Evolutionary conservation across 1,284 basidiomycete genomes (phyloP).

Genomic region (Polyporus tsugae): DNA sequence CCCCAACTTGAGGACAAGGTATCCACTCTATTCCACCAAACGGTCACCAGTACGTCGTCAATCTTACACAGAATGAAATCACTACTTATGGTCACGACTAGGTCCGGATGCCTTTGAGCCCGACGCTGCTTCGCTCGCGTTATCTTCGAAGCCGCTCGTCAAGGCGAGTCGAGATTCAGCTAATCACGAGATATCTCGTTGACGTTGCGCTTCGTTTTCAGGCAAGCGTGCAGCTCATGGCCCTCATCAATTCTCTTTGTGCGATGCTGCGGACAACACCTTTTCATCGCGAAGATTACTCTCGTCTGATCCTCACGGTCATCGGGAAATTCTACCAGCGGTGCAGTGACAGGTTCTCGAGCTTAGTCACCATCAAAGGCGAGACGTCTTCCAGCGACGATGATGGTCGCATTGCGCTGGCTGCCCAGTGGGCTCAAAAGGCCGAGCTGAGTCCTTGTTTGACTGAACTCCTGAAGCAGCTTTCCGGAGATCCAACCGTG

Average conservation of each 20-base stretch:
- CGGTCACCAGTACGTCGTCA: conserved; percentile 71
- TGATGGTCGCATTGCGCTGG: conserved; percentile 62
- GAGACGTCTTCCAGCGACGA: conserved; percentile 45
- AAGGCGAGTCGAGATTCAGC: conserved; percentile 60
- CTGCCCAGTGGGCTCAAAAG: conserved; percentile 88
- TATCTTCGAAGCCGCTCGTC: conserved; percentile 78
- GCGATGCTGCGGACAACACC: conserved; percentile 94
- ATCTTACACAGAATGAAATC: background rate
- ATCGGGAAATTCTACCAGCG: conserved; percentile 97
- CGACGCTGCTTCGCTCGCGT: conserved; percentile 67
- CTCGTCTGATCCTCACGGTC: conserved; percentile 93
- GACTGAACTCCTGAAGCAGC: conserved; percentile 58
- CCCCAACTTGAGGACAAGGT: conserved; percentile 98
- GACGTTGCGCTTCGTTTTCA: conserved; percentile 41
- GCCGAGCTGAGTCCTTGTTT: conserved; percentile 82
- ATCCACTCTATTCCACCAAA: conserved; percentile 85
- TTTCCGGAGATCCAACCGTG: conserved; percentile 49
- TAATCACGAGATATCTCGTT: background rate
- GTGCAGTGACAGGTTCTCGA: conserved; percentile 89
- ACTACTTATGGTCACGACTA: conserved; percentile 38
- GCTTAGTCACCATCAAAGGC: conserved; percentile 62
- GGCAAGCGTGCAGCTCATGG: conserved; percentile 88
- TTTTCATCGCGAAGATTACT: conserved; percentile 95
- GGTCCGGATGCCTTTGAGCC: conserved; percentile 88
- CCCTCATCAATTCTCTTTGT: conserved; percentile 92